Base-by-base conservation (phyloP, 352 stramenopile genomes). In the Lagenidium giganteum region DNA sequence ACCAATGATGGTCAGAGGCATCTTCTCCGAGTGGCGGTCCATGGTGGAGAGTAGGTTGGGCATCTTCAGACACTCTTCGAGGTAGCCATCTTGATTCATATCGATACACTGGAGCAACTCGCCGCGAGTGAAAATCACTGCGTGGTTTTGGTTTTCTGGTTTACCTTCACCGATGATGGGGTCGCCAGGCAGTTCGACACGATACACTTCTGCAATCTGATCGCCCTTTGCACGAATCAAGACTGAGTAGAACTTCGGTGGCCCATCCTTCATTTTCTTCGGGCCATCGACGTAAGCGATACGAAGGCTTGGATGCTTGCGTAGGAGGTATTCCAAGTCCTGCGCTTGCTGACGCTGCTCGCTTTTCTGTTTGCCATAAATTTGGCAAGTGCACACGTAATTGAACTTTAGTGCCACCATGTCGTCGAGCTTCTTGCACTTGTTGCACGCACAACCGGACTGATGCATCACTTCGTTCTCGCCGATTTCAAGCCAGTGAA, bases 381-480 rank as follows among this genome's bases (percentile, higher is more conserved):
- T 94, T 38, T 94, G 82, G 51, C 82, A 94, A 7, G 82, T 89
- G 42, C 82, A 94, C 2, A 94, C 42, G 53, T 94, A 94, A 51
- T 92, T 92, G 62, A 92, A 94, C 59, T 94, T 94, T 12, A 94
- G 61, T 8, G 79, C 68, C 11, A 92, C 82, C 64, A 94, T 94
- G 16, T 94, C 76, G 31, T 79, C 54, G 8, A 94, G 50, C 32
- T 76, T 71, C 41, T 87, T 86, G 47, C 82, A 94, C 46, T 87
- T 89, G 63, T 94, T 94, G 56, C 82, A 94, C 14, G 73, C 56
- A 25, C 82, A 94, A 8, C 63, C 67, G 32, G 39, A 39, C 31
- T 92, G 75, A 45, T 94, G 82, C 82, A 92, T 94, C 18, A 71
- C 61, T 42, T 94, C 79, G 50, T 94, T 92, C 38, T 92, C 79